Evolutionary conservation across 2,329 filamentous ascomycete genomes (phyloP).

Genomic region (Myriosclerotinia scirpicola): DNA sequence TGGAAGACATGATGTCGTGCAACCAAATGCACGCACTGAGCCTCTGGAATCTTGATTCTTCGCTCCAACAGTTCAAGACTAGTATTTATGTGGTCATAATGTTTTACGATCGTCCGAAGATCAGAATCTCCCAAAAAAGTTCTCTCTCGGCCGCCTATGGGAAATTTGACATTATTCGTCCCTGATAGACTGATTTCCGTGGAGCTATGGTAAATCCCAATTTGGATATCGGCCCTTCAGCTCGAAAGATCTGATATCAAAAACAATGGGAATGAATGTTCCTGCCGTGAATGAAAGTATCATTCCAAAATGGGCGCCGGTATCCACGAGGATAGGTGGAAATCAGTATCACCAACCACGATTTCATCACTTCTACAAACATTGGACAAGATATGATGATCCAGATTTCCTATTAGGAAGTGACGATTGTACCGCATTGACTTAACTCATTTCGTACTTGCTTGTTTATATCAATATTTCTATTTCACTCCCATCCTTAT

Average conservation of each 20-base stretch:
- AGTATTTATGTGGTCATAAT: background rate
- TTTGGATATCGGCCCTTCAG: background rate
- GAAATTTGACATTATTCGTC: background rate
- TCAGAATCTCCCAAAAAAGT: conserved; percentile 7
- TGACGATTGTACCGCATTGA: conserved; percentile 7
- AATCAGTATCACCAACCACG: conserved; percentile 1
- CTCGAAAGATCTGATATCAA: background rate
- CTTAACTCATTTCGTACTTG: background rate
- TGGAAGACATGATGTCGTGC: background rate
- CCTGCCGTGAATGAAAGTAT: background rate
- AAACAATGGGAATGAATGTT: background rate
- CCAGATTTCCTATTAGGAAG: background rate
- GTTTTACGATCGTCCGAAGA: background rate
- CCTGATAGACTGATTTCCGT: background rate
- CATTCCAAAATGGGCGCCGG: background rate
- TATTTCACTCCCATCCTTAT: too few species aligned
- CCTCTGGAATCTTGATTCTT: background rate
- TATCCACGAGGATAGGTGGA: background rate
- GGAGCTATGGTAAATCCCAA: background rate
- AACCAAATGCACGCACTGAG: background rate
- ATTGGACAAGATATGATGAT: conserved; percentile 6
- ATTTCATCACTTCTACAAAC: background rate
- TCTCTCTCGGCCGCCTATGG: background rate
- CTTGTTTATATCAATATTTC: conserved; percentile 8
- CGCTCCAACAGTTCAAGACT: too few species aligned